Evolutionary conservation across 306 rosid species (phyloP), one percentile per base, ranked within the genome.

Genomic region (Quillaja saponaria): DNA sequence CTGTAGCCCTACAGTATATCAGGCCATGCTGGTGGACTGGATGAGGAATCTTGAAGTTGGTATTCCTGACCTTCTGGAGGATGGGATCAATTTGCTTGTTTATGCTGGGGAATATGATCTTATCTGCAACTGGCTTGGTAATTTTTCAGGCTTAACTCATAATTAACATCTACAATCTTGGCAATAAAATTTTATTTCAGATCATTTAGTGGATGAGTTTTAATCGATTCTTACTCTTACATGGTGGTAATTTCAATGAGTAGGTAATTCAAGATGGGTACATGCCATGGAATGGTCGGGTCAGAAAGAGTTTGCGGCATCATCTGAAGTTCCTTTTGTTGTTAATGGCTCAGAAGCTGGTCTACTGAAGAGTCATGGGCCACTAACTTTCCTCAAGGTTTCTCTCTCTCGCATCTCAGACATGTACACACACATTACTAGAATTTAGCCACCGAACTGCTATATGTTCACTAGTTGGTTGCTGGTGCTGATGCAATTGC

Each of bases 71-170:
- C 99, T 92, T 71, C 99, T 92, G 14, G 96, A 89, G 75, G 99
- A 92, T 38, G 99, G 99, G 72, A 68, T 92, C 69, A 71, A 64
- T 66, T 28, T 92, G 81, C 99, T 92, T 68, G 73, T 89, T 50
- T 92, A 92, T 67, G 99, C 96, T 3, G 99, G 99, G 48, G 99
- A 92, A 72, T 92, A 79, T 64, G 99, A 92, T 85, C 83, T 92
- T 20, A 92, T 92, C 77, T 89, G 99, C 91, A 92, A 92, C 73
- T 92, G 99, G 99, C 96, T 92, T 58, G 99, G 99, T 87, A 76
- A 40, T 78, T 40, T 53, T 64, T 33, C 37, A 17, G 21, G 47
- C 52, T 34, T 56, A 10, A 10, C 52, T 6, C 42, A 18, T 50
- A 12, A 35, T 58, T 67, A 37, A 47, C 7, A 48, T 78, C 71